A percentile compares a stretch with the other conserved stretches of the same genome.
These are phyloP conservation scores for Sclerotinia spermophila DNA, from an alignment of 2,329 filamentous ascomycete genomes.

Conservation along the genomic window DNA sequence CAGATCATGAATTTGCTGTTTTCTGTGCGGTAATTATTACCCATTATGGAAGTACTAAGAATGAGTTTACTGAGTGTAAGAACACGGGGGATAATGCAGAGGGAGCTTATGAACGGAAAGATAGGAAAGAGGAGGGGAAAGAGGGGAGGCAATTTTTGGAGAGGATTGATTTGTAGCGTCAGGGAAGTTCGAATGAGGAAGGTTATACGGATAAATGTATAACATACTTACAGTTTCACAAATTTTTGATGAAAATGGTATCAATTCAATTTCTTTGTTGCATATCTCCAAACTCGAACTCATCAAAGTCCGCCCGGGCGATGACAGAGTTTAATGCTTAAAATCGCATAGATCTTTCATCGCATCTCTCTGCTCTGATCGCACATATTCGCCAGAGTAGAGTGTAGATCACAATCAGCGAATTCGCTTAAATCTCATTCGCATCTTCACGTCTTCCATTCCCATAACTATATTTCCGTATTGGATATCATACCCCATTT, in stretches of 20 bases:
- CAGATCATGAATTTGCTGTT: constrained; percentile 32
- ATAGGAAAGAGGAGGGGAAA: constrained; percentile 18
- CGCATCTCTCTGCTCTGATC: neutral
- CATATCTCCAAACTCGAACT: neutral
- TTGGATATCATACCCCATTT: neutral
- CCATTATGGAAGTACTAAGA: constrained; percentile 33
- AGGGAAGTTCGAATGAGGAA: no score
- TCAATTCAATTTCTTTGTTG: neutral
- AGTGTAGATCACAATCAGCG: neutral
- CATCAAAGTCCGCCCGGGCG: rapidly evolving
- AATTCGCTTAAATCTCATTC: neutral
- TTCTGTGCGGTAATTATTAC: constrained; percentile 37
- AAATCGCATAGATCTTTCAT: neutral
- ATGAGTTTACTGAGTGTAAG: constrained; percentile 36
- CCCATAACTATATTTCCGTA: neutral
- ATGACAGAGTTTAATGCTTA: no score
- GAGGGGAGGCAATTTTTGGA: constrained; percentile 26
- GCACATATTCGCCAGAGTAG: neutral
- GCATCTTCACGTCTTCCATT: neutral
- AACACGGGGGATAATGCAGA: constrained; percentile 28
- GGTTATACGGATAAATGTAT: no score
- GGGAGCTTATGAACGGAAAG: constrained; percentile 20
- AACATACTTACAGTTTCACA: neutral
- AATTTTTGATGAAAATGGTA: neutral
- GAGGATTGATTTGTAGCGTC: constrained; percentile 23